Evolutionary conservation across 768 basidiomycete species (phyloP).

Genomic region (Naganishia randhawae): DNA sequence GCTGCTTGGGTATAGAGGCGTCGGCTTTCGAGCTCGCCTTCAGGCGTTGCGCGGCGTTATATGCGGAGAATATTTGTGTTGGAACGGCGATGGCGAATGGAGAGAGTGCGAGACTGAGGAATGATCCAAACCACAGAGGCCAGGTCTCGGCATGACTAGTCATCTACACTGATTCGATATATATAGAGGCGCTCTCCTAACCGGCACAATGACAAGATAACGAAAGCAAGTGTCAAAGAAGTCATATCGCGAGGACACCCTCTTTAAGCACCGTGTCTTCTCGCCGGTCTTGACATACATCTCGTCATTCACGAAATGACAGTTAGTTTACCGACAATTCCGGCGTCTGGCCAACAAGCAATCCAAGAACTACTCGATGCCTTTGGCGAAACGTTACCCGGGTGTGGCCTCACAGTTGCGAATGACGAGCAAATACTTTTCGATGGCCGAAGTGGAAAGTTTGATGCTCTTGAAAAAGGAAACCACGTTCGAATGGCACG

Average conservation of each 20-base stretch:
- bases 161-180: neutral
- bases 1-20: too few species aligned
- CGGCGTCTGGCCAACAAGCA: neutral
- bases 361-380: conserved; percentile 27
- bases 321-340: neutral
- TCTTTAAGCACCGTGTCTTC: neutral
- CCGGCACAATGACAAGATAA: neutral
- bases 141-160: neutral
- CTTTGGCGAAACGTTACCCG: conserved; percentile 28
- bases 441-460: conserved; percentile 27
- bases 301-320: conserved; percentile 3
- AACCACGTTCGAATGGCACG: conserved; percentile 4
- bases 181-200: neutral
- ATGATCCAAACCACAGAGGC: too few species aligned
- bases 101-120: too few species aligned
- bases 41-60: neutral
- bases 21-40: too few species aligned
- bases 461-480: conserved; percentile 33
- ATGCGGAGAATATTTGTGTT: neutral
- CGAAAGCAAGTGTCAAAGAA: too few species aligned
- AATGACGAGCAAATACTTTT: conserved; percentile 32
- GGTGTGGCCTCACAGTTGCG: conserved; percentile 32
- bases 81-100: neutral
- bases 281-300: neutral
- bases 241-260: neutral